Evolutionary conservation across 208 protist genomes (phyloP).

Genomic region (Acanthamoeba castellanii): DNA sequence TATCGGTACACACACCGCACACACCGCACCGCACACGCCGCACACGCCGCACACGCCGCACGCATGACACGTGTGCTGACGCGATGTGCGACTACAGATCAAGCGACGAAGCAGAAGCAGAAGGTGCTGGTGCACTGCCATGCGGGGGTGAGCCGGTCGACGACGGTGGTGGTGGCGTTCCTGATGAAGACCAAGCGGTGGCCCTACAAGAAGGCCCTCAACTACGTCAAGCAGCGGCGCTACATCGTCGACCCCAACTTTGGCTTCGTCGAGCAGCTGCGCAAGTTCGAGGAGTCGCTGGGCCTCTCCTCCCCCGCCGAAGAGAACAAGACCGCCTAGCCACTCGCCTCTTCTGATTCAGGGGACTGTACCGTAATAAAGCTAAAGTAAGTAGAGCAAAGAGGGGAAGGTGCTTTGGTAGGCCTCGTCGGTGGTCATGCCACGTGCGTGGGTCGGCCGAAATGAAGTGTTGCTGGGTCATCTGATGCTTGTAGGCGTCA

Average conservation of each 20-base stretch:
- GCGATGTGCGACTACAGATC: not conserved
- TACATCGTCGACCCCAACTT: slow-evolving; percentile 41
- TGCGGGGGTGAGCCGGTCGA: slow-evolving; percentile 10
- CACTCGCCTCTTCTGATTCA: not conserved
- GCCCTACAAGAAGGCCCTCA: not conserved
- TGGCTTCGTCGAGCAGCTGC: slow-evolving; percentile 22
- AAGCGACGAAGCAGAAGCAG: not conserved
- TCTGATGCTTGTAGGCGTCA: too few relatives aligned
- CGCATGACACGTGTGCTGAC: too few relatives aligned
- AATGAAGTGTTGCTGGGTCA: too few relatives aligned
- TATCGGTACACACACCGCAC: not conserved
- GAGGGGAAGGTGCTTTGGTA: too few relatives aligned
- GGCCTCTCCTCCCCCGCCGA: not conserved
- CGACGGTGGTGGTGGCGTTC: slow-evolving; percentile 27
- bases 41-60: not conserved
- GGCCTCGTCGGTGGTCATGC: too few relatives aligned
- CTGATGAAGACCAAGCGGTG: slow-evolving; percentile 36
- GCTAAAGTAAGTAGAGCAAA: too few relatives aligned
- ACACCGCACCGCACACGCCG: too few relatives aligned
- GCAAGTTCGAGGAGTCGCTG: slow-evolving; percentile 7
- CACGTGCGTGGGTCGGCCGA: too few relatives aligned
- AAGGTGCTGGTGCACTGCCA: slow-evolving; percentile 34
- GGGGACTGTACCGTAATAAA: not conserved
- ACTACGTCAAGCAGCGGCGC: slow-evolving; percentile 38
- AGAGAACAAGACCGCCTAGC: not conserved